Base-by-base conservation (phyloP, 305 asterid species). In the Fraxinus xanthoxyloides region DNA sequence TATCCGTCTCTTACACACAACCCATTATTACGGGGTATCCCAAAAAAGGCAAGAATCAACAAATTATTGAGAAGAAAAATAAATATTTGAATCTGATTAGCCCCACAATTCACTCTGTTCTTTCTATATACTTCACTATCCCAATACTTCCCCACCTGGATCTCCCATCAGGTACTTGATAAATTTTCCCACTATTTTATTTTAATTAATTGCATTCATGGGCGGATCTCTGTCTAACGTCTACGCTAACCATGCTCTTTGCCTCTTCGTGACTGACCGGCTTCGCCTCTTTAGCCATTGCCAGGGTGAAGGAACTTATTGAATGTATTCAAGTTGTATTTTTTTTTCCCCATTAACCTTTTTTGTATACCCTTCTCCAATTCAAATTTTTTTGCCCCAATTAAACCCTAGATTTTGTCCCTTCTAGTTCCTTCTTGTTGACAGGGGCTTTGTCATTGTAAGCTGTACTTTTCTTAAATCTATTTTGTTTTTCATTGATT, bases 361-460 rank as follows among this genome's bases (percentile, higher is more conserved):
- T 54, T n/a, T n/a, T 1, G 24, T 54, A n/a, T 54, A n/a, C 23
- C 63, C 63, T 51, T 51, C 63, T 51, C 24, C 63, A 51, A n/a
- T 17, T 51, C 23, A 5, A n/a, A 51, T 17, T 51, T 17, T 51
- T 17, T 17, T 51, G 1, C 23, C 63, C 21, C 63, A 51, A 51
- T 54, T 54, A n/a, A 54, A n/a, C 63, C 24, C 23, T 54, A 54
- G 63, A n/a, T 73, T 93, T 96, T 87, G 90, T 87, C 19, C 85
- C 88, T n/a, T 79, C 92, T 63, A 97, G 7, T 96, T 92, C 87
- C 89, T 93, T 80, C 92, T 96, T 79, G 98, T 93, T 8, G 98
- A 98, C 77, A 67, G 90, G 0, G 93, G 92, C 85, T 94, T 96
- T 54, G 84, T 94, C 77, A 87, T 92, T 84, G 98, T 94, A 85